Evolutionary conservation across 805 yeast genomes (phyloP).

Genomic region (Metschnikowia lachancei): DNA sequence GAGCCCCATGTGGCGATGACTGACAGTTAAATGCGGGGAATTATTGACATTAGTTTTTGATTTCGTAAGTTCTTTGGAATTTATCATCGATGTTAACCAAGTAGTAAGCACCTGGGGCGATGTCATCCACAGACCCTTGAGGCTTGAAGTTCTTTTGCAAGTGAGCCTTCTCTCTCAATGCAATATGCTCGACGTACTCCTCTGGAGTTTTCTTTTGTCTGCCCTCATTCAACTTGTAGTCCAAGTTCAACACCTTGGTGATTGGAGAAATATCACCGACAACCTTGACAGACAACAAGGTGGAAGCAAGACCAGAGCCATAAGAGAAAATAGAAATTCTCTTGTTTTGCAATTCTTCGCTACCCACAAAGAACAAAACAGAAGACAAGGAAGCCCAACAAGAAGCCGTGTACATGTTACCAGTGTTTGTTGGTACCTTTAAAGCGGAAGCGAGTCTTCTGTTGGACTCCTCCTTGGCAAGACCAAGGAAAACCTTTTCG

Average conservation of each 20-base stretch:
- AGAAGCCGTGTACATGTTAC: constrained; percentile 97
- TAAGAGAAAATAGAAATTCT: constrained; percentile 92
- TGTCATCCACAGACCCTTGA: constrained; percentile 67
- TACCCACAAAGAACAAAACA: constrained; percentile 69
- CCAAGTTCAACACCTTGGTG: constrained; percentile 62
- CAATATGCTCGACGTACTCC: constrained; percentile 78
- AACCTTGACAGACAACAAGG: constrained; percentile 76
- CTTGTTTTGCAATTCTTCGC: constrained; percentile 72
- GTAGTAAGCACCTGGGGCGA: constrained; percentile 79
- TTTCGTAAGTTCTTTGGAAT: constrained; percentile 77
- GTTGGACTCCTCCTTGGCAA: constrained; percentile 66
- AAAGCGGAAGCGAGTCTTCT: constrained; percentile 77
- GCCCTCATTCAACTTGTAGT: constrained; percentile 56
- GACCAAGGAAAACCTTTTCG: constrained; percentile 80
- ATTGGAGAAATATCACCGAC: constrained; percentile 76
- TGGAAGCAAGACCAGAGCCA: constrained; percentile 96
- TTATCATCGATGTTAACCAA: constrained; percentile 80
- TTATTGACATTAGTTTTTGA: constrained; percentile 38
- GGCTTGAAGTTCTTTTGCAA: constrained; percentile 78
- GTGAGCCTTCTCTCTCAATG: constrained; percentile 85
- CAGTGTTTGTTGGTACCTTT: constrained; percentile 90
- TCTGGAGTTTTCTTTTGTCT: constrained; percentile 71
- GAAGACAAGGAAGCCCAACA: constrained; percentile 86
- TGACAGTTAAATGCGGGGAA: no score
- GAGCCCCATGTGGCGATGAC: no score